Evolutionary conservation across 768 basidiomycete genomes (phyloP).

Genomic region (Rhodotorula taiwanensis): DNA sequence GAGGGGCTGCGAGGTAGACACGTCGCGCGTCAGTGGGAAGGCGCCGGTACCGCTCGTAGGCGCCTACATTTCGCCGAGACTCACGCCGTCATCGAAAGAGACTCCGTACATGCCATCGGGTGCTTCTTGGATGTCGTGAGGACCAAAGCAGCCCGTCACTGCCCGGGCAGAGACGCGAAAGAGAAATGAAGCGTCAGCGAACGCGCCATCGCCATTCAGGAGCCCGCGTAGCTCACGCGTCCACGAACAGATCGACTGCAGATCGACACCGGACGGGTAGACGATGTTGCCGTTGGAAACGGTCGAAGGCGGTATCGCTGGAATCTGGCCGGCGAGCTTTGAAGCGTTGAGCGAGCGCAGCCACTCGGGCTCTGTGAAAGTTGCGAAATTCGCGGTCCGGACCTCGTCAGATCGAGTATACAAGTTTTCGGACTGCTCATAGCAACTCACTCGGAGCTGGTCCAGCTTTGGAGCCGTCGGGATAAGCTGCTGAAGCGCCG

Average conservation of each 20-base stretch:
- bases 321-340: constrained; percentile 64
- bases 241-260: constrained; percentile 29
- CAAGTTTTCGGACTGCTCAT: background rate
- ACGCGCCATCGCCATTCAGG: no score
- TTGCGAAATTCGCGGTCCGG: no score
- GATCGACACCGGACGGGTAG: constrained; percentile 38
- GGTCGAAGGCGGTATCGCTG: constrained; percentile 56
- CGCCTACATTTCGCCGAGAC: no score
- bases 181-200: background rate
- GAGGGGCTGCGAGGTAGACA: constrained; percentile 48
- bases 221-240: constrained; percentile 13
- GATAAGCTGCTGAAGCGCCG: no score
- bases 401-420: background rate
- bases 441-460: no score
- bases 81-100: constrained; percentile 68
- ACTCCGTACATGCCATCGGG: constrained; percentile 59
- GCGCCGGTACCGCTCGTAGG: background rate
- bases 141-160: constrained; percentile 42
- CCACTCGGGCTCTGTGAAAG: constrained; percentile 51
- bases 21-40: background rate
- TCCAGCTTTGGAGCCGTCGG: no score
- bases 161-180: background rate
- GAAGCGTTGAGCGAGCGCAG: constrained; percentile 61
- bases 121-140: constrained; percentile 67
- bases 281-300: constrained; percentile 42